These are phyloP conservation scores for Chrysanthemum lavandulifolium DNA, from an alignment of 129 eudicot genomes.

Conservation along the genomic window DNA sequence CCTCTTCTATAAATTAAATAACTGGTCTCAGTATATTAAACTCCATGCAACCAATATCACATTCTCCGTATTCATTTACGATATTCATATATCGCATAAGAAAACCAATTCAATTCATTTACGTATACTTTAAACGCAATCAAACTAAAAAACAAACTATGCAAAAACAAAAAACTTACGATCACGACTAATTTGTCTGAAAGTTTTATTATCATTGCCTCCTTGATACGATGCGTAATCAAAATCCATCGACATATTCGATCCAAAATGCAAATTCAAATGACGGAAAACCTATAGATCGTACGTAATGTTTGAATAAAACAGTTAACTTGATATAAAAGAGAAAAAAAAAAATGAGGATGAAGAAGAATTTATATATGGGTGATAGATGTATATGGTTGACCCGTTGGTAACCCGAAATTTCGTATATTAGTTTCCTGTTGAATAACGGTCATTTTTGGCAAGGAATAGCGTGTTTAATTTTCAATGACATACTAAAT, in stretches of 20 bases:
- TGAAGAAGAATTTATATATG: conserved; percentile 12
- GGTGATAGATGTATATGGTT: conserved; percentile 14
- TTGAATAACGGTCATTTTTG: conserved; percentile 25
- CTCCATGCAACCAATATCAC: too few relatives aligned
- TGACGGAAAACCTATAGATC: neutral
- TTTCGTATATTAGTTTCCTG: conserved; percentile 7
- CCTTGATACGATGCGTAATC: conserved; percentile 51
- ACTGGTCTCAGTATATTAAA: too few relatives aligned
- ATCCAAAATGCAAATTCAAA: conserved; percentile 19
- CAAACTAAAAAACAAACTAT: conserved; percentile 12
- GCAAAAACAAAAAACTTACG: conserved; percentile 41
- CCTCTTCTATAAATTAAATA: too few relatives aligned
- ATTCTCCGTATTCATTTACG: too few relatives aligned
- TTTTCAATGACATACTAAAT: neutral
- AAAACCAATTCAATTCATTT: neutral
- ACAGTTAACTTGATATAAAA: conserved; percentile 19
- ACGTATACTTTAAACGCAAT: neutral
- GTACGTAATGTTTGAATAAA: conserved; percentile 8
- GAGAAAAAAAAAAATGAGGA: conserved; percentile 13
- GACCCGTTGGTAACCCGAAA: conserved; percentile 27
- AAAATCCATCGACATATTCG: conserved; percentile 70
- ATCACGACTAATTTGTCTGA: conserved; percentile 75
- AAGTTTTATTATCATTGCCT: conserved; percentile 49
- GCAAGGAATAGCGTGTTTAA: neutral
- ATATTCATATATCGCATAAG: too few relatives aligned